Conservation (phyloP, 805 yeast genomes). For the Starmerella stigmatis region DNA sequence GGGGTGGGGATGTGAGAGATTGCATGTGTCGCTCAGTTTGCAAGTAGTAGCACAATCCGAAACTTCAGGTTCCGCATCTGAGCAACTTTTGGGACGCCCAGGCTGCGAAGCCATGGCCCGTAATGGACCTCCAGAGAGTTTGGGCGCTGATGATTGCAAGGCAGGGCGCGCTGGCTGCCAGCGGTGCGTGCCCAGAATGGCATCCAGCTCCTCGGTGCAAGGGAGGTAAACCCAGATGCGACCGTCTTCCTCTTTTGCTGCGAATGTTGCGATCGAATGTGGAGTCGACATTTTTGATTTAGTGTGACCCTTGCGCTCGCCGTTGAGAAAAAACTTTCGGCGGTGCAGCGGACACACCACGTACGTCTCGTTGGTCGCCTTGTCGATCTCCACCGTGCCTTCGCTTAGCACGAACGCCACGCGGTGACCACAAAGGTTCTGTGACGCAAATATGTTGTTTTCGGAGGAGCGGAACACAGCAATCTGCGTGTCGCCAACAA, state of each 20-base stretch:
- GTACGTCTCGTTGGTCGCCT: constrained; percentile 26
- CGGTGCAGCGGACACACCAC: constrained; percentile 35
- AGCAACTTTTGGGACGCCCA: no score
- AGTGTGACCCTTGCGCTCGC: constrained; percentile 26
- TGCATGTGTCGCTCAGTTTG: no score
- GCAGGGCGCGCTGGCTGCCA: constrained; percentile 24
- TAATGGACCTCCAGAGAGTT: no score
- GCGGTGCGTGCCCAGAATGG: constrained; percentile 29
- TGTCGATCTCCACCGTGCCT: constrained; percentile 32
- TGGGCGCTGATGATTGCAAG: no score
- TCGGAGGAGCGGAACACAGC: constrained; percentile 30
- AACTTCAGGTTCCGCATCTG: no score
- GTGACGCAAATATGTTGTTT: constrained; percentile 33
- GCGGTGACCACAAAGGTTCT: constrained; percentile 36
- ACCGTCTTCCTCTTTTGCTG: constrained; percentile 30
- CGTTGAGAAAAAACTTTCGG: constrained; percentile 30
- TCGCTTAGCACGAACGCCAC: constrained; percentile 34
- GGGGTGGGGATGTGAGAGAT: no score
- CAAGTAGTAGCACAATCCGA: no score
- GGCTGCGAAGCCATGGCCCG: no score
- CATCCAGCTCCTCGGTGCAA: constrained; percentile 31
- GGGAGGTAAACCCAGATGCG: constrained; percentile 30
- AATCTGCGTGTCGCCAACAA: constrained; percentile 33
- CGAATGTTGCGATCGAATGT: constrained; percentile 33
- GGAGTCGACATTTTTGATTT: constrained; percentile 28